Base-by-base conservation (phyloP, 257 asterid species). In the Solanum dulcamara region DNA sequence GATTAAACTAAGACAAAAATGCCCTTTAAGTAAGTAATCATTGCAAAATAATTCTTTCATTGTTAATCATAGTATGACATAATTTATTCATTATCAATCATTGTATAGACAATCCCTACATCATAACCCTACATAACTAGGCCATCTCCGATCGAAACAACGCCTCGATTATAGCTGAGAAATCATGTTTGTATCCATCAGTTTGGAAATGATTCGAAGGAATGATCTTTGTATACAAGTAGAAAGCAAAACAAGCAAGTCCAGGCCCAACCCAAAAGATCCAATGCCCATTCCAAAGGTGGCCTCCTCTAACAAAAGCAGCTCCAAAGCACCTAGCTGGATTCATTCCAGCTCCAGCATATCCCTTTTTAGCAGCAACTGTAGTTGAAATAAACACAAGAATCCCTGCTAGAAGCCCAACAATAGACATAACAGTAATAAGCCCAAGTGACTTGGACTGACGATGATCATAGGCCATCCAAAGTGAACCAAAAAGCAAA, bases 321-420 rank as follows among this genome's bases (percentile, higher is more conserved):
- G 98, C 89, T 24, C 97, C 98, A 0, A 94, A 67, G 81, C 98
- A 94, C 90, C 97, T 81, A 0, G 98, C 97, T 37, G 98, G 98
- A 81, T 94, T 94, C 87, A 94, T 59, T 53, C 97, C 98, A 0
- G 97, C 97, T 5, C 98, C 98, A 4, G 90, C 93, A 2, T 93
- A 92, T 0, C 97, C 97, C 85, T 90, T 92, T 10, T 28, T 59
- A 46, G 88, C 86, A 6, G 97, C 93, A 12, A 94, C 93, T 0
- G 95, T 68, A 28, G 96, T 87, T 1, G 98, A 92, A 15, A 95
- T 30, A 50, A 89, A 95, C 74, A 93, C 97, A 11, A 95, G 91
- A 0, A 95, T 85, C 2, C 97, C 97, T 7, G 93, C 44, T 26
- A 95, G 95, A 2, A 72, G 37, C 67, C 98, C 97, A 1, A 94